Evolutionary conservation across 768 basidiomycete species (phyloP).

Genomic region (Hygrocybe punicea): DNA sequence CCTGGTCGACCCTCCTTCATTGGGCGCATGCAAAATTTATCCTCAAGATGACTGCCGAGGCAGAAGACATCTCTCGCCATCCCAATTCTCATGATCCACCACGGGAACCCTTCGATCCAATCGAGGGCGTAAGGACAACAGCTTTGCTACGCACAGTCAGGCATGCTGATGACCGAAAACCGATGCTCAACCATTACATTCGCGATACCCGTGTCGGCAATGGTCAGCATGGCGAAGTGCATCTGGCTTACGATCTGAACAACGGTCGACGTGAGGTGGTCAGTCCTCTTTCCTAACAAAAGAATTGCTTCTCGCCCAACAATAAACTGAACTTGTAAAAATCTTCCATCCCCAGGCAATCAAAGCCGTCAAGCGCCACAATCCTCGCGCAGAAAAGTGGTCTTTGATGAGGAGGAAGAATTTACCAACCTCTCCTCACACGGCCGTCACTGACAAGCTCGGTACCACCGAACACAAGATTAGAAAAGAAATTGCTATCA

Average conservation of each 20-base stretch:
- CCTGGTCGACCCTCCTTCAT: not conserved
- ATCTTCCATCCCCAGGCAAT: conserved; percentile 55
- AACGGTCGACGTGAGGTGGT: conserved; percentile 21
- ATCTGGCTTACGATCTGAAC: conserved; percentile 49
- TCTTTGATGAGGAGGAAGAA: conserved; percentile 34
- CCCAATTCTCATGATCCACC: conserved; percentile 8
- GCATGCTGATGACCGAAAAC: conserved; percentile 37
- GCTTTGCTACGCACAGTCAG: conserved; percentile 35
- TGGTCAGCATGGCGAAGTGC: conserved; percentile 90
- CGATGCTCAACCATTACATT: conserved; percentile 79
- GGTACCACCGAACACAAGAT: conserved; percentile 80
- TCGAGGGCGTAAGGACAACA: conserved; percentile 50
- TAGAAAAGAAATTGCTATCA: conserved; percentile 92
- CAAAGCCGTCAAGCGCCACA: conserved; percentile 71
- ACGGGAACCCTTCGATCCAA: conserved; percentile 36
- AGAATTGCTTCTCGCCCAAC: not conserved
- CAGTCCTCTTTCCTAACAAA: not conserved
- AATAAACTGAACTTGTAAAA: not conserved
- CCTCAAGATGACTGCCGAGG: conserved; percentile 21
- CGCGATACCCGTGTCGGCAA: conserved; percentile 73
- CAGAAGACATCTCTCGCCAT: conserved; percentile 14
- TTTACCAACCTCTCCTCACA: conserved; percentile 47
- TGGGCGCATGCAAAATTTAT: conserved; percentile 2
- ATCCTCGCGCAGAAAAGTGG: conserved; percentile 56
- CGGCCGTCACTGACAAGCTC: conserved; percentile 63